Evolutionary conservation across 2,329 filamentous ascomycete genomes (phyloP).

Genomic region (Penicillium hordei): DNA sequence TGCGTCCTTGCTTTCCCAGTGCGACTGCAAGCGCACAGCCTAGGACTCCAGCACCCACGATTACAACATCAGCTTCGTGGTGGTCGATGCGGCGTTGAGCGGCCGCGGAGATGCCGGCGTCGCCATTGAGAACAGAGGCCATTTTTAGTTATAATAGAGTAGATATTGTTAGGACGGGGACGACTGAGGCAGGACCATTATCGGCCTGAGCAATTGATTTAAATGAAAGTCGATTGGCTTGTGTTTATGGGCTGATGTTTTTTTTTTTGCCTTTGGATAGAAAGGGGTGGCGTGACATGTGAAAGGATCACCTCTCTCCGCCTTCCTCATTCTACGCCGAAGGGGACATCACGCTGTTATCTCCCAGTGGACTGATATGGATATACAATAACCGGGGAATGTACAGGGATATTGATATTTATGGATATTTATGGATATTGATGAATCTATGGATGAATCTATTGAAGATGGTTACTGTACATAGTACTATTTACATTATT

Average conservation of each 20-base stretch:
- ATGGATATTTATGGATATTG: not conserved
- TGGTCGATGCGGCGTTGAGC: slow-evolving; percentile 54
- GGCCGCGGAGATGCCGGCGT: slow-evolving; percentile 26
- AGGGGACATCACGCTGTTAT: slow-evolving; percentile 5
- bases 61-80: slow-evolving; percentile 75
- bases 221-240: slow-evolving; percentile 10
- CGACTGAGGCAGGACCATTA: slow-evolving; percentile 18
- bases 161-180: slow-evolving; percentile 15
- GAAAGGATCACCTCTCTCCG: slow-evolving; percentile 22
- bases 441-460: not conserved
- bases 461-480: not conserved
- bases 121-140: slow-evolving; percentile 27
- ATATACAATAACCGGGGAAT: not conserved
- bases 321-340: slow-evolving; percentile 12
- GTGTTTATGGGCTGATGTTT: slow-evolving; percentile 25
- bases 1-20: slow-evolving; percentile 83
- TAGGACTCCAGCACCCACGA: slow-evolving; percentile 87
- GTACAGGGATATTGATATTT: not conserved
- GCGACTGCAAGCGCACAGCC: slow-evolving; percentile 84
- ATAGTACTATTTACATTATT: slow-evolving; percentile 6
- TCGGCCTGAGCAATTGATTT: slow-evolving; percentile 23
- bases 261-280: slow-evolving; percentile 2
- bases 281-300: slow-evolving; percentile 38
- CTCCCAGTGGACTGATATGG: not conserved
- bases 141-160: slow-evolving; percentile 22